phyloP scores from a whole-genome alignment of 2,329 filamentous ascomycete genomes.

The Sclerotinia nivalis region DNA sequence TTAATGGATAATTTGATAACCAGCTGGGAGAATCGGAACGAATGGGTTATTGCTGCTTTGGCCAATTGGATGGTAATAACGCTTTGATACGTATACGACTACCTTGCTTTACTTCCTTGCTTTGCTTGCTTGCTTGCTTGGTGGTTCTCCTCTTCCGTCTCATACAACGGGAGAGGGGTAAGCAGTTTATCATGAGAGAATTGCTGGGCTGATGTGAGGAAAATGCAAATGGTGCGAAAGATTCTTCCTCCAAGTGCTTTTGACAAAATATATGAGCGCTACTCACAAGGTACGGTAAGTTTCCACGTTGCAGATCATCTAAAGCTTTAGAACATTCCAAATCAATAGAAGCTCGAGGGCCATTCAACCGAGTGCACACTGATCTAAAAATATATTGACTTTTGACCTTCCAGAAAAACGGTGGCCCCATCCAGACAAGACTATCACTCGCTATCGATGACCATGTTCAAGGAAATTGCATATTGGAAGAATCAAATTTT shows the following conservation, averaged over 20 bases:
- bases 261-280: background rate
- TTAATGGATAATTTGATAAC: background rate
- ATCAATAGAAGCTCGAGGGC: background rate
- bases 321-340: constrained; percentile 11
- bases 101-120: background rate
- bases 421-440: background rate
- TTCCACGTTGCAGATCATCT: constrained; percentile 12
- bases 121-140: background rate
- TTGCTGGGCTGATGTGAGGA: background rate
- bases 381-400: background rate
- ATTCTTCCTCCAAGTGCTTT: background rate
- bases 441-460: constrained; percentile 7
- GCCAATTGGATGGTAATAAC: background rate
- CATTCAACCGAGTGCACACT: background rate
- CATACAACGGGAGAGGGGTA: constrained; percentile 5
- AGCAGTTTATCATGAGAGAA: background rate
- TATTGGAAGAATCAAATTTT: constrained; percentile 13
- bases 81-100: background rate
- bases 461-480: constrained; percentile 15
- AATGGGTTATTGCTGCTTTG: background rate
- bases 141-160: background rate
- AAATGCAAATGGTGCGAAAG: background rate
- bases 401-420: constrained; percentile 6
- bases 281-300: background rate
- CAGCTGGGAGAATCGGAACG: background rate